Percentiles rank a stretch among this genome's conserved stretches.
Evolutionary conservation across 768 basidiomycete genomes (phyloP).

Genomic region (Filobasidium wieringae): DNA sequence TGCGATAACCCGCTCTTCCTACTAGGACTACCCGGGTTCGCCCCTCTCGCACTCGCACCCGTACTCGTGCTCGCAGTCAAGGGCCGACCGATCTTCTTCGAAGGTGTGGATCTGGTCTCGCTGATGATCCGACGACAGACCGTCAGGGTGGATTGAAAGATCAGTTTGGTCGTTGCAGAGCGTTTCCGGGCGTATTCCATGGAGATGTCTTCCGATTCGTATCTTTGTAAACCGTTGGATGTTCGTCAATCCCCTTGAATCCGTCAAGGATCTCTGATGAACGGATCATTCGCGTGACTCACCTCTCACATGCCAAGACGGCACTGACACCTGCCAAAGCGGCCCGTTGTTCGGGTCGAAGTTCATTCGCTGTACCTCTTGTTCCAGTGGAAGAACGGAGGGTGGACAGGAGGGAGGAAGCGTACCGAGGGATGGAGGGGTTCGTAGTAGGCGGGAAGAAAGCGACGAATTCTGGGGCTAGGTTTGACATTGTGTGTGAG

Average conservation of each 20-base stretch:
- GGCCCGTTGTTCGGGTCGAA: slow-evolving; percentile 27
- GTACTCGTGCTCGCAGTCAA: neutral
- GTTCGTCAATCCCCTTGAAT: neutral
- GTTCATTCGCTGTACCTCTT: slow-evolving; percentile 29
- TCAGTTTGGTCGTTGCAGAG: neutral
- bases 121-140: neutral
- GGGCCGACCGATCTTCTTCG: neutral
- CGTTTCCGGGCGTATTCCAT: neutral
- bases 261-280: neutral
- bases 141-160: neutral
- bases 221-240: neutral
- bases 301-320: slow-evolving; percentile 31
- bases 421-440: slow-evolving; percentile 24
- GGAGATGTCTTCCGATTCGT: neutral
- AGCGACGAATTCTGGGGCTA: slow-evolving; percentile 18
- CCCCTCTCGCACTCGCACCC: neutral
- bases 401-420: slow-evolving; percentile 24
- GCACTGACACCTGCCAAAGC: slow-evolving; percentile 31
- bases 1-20: neutral
- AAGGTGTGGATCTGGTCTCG: neutral
- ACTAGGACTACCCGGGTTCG: neutral
- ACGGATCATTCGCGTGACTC: slow-evolving; percentile 1
- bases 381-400: slow-evolving; percentile 23
- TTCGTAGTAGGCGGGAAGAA: slow-evolving; percentile 32
- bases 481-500: neutral